Percentiles rank a stretch among this genome's conserved stretches.
These are phyloP conservation scores for Globisporangium mamillatum DNA, from an alignment of 352 stramenopile genomes.

Conservation along the genomic window DNA sequence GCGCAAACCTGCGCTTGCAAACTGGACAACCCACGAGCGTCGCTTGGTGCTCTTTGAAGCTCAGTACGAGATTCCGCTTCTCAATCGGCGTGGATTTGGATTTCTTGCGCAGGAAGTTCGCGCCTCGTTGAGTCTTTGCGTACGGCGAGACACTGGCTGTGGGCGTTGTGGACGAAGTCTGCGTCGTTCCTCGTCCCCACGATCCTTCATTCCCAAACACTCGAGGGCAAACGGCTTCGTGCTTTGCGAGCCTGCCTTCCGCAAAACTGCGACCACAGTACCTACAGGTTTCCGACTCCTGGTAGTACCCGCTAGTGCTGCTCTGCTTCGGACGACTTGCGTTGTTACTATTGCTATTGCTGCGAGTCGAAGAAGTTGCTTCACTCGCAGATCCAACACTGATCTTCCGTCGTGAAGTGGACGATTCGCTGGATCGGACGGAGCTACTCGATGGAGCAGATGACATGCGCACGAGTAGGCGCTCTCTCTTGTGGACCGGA, in stretches of 20 bases:
- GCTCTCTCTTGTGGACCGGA: not conserved
- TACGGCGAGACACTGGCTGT: not conserved
- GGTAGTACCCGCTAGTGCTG: conserved; percentile 9
- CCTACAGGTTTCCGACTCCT: conserved; percentile 62
- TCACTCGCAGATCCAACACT: conserved; percentile 11
- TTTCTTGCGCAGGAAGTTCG: not conserved
- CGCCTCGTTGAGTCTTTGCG: not conserved
- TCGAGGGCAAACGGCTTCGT: conserved; percentile 75
- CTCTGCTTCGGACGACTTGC: not conserved
- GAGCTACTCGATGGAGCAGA: conserved; percentile 1
- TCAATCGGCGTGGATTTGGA: conserved; percentile 28
- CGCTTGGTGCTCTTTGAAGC: conserved; percentile 76
- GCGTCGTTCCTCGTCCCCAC: conserved; percentile 57
- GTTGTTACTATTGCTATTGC: conserved; percentile 5
- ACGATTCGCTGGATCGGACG: conserved; percentile 6
- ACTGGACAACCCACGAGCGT: conserved; percentile 78
- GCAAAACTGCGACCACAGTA: conserved; percentile 81
- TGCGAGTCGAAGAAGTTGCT: conserved; percentile 1
- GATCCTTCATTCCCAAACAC: conserved; percentile 76
- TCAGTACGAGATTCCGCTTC: conserved; percentile 64
- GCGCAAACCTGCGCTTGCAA: conserved; percentile 78
- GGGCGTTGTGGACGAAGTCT: not conserved
- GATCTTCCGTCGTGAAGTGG: conserved; percentile 2
- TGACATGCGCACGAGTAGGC: not conserved
- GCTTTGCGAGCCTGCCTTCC: conserved; percentile 73